phyloP scores from a whole-genome alignment of 1,139 yeast genomes.

The Petasospora fabianii region DNA sequence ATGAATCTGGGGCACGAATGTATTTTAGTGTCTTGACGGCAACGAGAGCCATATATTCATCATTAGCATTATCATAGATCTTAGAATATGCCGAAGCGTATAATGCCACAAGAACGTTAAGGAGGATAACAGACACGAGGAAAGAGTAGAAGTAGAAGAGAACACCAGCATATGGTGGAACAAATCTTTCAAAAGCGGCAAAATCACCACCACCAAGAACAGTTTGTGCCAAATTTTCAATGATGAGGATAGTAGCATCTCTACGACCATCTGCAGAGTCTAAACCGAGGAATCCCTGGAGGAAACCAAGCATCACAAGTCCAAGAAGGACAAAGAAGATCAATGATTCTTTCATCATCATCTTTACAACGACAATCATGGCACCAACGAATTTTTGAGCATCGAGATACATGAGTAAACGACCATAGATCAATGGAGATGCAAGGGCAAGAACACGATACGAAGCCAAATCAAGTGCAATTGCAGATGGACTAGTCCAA shows the following conservation, averaged over 20 bases:
- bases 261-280: conserved; percentile 84
- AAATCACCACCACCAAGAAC: conserved; percentile 73
- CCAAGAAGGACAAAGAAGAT: conserved; percentile 72
- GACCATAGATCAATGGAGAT: conserved; percentile 85
- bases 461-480: conserved; percentile 55
- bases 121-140: conserved; percentile 65
- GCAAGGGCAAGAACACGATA: conserved; percentile 74
- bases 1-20: conserved; percentile 84
- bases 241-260: conserved; percentile 65
- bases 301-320: conserved; percentile 72
- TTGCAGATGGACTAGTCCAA: conserved; percentile 28
- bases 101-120: conserved; percentile 80
- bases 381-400: conserved; percentile 84
- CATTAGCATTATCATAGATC: conserved; percentile 77
- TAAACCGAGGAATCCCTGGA: conserved; percentile 82
- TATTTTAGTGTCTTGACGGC: conserved; percentile 82
- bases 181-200: conserved; percentile 63
- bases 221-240: conserved; percentile 65
- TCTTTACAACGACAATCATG: conserved; percentile 79
- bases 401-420: conserved; percentile 72
- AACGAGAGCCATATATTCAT: conserved; percentile 80
- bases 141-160: conserved; percentile 76
- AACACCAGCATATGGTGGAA: conserved; percentile 79
- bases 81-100: conserved; percentile 81
- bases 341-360: conserved; percentile 82